Evolutionary conservation across 345 rosid species (phyloP).

Genomic region (Lepidium africanum): DNA sequence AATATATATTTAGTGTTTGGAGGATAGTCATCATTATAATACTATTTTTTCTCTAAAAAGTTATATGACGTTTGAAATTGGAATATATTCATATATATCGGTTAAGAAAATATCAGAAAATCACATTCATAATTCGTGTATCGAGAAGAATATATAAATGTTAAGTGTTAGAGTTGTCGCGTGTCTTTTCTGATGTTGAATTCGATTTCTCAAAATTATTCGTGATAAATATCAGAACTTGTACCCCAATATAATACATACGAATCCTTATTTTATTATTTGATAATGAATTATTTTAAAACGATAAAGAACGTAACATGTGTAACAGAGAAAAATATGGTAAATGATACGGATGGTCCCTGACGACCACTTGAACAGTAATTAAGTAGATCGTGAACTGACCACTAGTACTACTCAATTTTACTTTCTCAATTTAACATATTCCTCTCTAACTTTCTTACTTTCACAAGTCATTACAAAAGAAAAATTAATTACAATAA

Average conservation of each 20-base stretch:
- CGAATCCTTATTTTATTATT: not conserved
- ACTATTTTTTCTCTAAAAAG: not conserved
- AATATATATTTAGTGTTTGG: not conserved
- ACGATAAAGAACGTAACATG: conserved; percentile 9
- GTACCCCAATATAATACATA: not conserved
- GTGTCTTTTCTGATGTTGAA: not conserved
- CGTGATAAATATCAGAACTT: not conserved
- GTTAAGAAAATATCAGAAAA: not conserved
- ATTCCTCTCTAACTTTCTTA: no score
- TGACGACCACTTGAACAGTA: conserved; percentile 4
- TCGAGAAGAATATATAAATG: not conserved
- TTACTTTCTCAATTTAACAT: no score
- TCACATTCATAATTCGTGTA: not conserved
- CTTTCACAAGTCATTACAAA: no score
- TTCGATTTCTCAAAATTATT: not conserved
- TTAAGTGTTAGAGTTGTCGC: not conserved
- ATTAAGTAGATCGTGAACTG: no score
- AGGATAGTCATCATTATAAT: not conserved
- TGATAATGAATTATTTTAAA: not conserved
- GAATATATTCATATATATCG: not conserved
- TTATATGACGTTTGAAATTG: not conserved
- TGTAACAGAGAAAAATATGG: not conserved
- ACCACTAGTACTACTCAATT: no score
- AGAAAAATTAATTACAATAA: no score
- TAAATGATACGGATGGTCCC: conserved; percentile 13